Conservation (phyloP, 73 alveolate genomes). For the Paramecium bursaria region DNA sequence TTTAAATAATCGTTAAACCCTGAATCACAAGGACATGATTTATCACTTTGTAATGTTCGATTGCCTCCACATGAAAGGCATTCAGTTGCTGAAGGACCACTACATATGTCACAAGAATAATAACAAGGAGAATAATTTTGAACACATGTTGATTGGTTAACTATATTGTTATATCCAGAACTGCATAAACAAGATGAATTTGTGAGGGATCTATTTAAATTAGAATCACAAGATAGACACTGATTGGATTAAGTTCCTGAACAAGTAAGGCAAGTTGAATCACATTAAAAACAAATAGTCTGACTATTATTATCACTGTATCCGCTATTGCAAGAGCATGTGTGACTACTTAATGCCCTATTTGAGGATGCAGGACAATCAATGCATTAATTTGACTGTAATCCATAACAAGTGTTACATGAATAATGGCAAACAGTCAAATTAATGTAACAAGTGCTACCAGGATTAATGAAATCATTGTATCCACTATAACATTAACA, state of each 20-base stretch:
- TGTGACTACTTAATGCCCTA: not conserved
- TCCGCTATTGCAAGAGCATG: not conserved
- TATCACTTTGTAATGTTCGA: not conserved
- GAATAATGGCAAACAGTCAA: not conserved
- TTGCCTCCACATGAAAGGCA: not conserved
- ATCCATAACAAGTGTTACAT: not conserved
- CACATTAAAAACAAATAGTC: not conserved
- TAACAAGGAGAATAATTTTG: too few species aligned
- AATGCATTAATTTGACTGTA: too few species aligned
- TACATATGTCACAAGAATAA: not conserved
- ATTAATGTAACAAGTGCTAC: too few species aligned
- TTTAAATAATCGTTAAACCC: not conserved
- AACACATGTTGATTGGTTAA: too few species aligned
- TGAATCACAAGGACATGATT: not conserved
- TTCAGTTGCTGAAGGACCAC: not conserved
- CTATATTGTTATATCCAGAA: too few species aligned
- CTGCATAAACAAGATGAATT: too few species aligned
- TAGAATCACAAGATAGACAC: too few species aligned
- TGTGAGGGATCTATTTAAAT: too few species aligned
- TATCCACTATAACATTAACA: not conserved
- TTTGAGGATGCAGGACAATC: not conserved
- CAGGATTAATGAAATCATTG: not conserved
- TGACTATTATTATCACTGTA: not conserved
- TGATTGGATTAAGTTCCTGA: too few species aligned
- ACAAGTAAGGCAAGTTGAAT: too few species aligned